Evolutionary conservation across 2,329 filamentous ascomycete species (phyloP).

Genomic region (Exophiala lecanii-corni): DNA sequence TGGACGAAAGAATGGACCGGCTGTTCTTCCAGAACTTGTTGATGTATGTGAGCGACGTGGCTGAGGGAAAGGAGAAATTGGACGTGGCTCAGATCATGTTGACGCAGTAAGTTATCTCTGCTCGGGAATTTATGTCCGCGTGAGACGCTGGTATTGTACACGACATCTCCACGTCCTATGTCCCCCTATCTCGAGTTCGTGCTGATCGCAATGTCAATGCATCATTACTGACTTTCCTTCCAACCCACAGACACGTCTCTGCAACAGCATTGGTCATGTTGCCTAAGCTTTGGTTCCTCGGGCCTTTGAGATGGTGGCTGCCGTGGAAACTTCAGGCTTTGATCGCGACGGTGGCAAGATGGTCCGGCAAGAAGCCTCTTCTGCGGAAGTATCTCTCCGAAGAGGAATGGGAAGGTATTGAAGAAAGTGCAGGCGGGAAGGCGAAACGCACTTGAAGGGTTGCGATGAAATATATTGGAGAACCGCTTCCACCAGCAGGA

Average conservation of each 20-base stretch:
- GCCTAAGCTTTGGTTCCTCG: conserved; percentile 35
- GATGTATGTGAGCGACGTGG: conserved; percentile 16
- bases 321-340: conserved; percentile 15
- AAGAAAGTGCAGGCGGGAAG: conserved; percentile 1
- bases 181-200: not conserved
- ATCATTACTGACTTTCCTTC: not conserved
- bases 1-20: conserved; percentile 18
- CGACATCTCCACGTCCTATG: too few species aligned
- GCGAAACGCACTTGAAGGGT: conserved; percentile 1
- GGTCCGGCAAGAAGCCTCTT: conserved; percentile 12
- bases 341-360: conserved; percentile 9
- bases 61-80: conserved; percentile 13
- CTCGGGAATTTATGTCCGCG: too few species aligned
- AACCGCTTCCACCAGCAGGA: too few species aligned
- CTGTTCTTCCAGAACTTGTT: conserved; percentile 18
- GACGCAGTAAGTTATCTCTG: conserved; percentile 15
- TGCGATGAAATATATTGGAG: too few species aligned
- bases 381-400: conserved; percentile 12
- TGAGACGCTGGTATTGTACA: too few species aligned
- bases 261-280: conserved; percentile 65
- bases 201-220: too few species aligned
- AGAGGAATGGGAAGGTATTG: conserved; percentile 14
- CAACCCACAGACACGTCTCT: conserved; percentile 11
- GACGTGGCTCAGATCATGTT: conserved; percentile 13
- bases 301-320: conserved; percentile 19